Evolutionary conservation across 73 alveolate genomes (phyloP).

Genomic region (Tetrahymena malaccensis): DNA sequence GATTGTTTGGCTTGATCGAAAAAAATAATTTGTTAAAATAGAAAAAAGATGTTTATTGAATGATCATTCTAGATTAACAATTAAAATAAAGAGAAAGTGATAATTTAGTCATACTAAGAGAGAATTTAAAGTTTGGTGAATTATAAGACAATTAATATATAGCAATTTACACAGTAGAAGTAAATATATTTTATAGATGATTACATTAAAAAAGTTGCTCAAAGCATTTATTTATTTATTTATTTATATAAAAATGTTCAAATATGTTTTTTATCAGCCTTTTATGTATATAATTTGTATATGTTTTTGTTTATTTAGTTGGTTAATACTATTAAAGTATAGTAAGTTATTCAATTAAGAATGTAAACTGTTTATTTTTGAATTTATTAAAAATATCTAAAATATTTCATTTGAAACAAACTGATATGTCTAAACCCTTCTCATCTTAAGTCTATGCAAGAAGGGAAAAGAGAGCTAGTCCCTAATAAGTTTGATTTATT

Average conservation of each 20-base stretch:
- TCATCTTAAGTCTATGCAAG: neutral
- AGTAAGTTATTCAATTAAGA: neutral
- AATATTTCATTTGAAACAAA: neutral
- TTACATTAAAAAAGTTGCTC: neutral
- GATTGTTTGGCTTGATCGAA: too few relatives aligned
- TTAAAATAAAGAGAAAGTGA: too few relatives aligned
- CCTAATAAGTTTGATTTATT: neutral
- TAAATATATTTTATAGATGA: neutral
- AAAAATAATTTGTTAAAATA: too few relatives aligned
- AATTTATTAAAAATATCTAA: too few relatives aligned
- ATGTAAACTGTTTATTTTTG: neutral
- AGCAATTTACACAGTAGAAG: neutral
- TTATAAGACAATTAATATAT: neutral
- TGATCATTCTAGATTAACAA: too few relatives aligned
- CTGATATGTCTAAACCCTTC: neutral
- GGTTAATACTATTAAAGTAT: too few relatives aligned
- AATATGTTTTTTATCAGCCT: too few relatives aligned
- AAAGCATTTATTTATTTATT: neutral
- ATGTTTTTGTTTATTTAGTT: too few relatives aligned
- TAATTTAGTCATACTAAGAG: too few relatives aligned
- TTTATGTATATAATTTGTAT: too few relatives aligned
- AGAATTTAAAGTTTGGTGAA: neutral
- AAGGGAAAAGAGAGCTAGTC: neutral
- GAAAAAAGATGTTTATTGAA: too few relatives aligned
- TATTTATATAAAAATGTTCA: too few relatives aligned